Evolutionary conservation across 2,329 filamentous ascomycete species (phyloP), one percentile per base, ranked within the genome.

Genomic region (Colletotrichum gloeosporioides): DNA sequence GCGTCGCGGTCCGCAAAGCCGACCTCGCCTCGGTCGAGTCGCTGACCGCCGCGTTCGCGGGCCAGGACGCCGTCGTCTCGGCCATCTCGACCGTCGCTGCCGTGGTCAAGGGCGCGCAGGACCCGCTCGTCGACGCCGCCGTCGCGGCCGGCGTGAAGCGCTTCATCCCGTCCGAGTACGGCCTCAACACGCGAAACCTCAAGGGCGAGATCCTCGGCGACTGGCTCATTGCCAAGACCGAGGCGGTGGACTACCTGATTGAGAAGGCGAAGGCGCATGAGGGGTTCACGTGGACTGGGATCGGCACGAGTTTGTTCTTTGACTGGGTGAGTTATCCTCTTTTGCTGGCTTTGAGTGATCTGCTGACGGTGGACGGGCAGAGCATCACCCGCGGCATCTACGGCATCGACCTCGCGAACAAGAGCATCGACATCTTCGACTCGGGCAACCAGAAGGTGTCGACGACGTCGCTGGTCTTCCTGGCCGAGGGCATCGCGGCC

Each of bases 271-370:
- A 75, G 62, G 70, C 64, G 36, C 49, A 77, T 16, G 64, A 74
- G 3, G 59, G 70, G n/a, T 89, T 94, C 77, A 88, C 86, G 27
- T 94, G 92, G 92, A 93, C 90, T 2, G 89, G 86, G 4, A 81
- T 94, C 15, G 88, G 91, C 4, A 89, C 86, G 12, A 91, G 92
- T 0, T 83, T 89, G 5, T 91, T 93, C 82, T 92, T 94, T 80
- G 92, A 94, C 80, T 91, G 89, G 90, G 87, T 88, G 80, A 34
- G 83, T 79, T 2, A 5, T 18, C 4, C n/a, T 31, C 4, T 9
- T 8, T 9, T 7, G 32, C 3, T 31, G 29, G 4, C 3, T 29
- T 8, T 7, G 1, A 8, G 6, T 4, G 22, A 22, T 12, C 2
- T 27, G 3, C 6, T 75, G 29, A 71, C n/a, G 12, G 2, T 1